These are phyloP conservation scores for Aspergillus saccharolyticus DNA, from an alignment of 495 filamentous ascomycete genomes.

Conservation along the genomic window DNA sequence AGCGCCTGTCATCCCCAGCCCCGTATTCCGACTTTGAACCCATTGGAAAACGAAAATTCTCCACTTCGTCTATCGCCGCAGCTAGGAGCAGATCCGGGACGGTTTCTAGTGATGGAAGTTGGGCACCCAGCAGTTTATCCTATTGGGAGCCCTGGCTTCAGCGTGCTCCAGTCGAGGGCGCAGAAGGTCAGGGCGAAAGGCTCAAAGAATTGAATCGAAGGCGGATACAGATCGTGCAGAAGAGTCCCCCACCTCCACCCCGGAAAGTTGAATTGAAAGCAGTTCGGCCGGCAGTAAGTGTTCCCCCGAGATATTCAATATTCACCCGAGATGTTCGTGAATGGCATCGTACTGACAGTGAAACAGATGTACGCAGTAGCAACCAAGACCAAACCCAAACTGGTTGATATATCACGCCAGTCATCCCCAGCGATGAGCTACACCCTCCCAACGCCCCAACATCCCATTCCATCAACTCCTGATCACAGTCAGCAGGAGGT, in stretches of 20 bases:
- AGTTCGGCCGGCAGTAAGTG: constrained; percentile 25
- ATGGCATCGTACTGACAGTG: constrained; percentile 5
- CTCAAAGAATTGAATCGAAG: constrained; percentile 32
- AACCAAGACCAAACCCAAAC: constrained; percentile 37
- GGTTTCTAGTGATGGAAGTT: constrained; percentile 41
- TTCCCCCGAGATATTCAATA: background rate
- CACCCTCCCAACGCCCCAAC: constrained; percentile 22
- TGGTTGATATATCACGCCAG: constrained; percentile 43
- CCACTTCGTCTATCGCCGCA: constrained; percentile 16
- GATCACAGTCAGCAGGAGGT: constrained; percentile 39
- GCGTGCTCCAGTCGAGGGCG: constrained; percentile 31
- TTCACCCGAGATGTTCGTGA: too few species aligned
- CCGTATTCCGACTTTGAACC: constrained; percentile 12
- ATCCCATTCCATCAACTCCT: constrained; percentile 31
- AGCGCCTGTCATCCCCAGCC: constrained; percentile 15
- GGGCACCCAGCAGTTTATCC: constrained; percentile 39
- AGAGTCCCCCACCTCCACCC: constrained; percentile 32
- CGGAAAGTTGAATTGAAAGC: constrained; percentile 26
- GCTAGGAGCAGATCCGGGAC: constrained; percentile 36
- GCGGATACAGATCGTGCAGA: constrained; percentile 41
- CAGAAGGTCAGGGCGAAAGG: constrained; percentile 22
- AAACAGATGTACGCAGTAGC: constrained; percentile 36
- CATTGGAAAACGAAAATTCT: constrained; percentile 12
- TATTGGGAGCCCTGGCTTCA: constrained; percentile 44
- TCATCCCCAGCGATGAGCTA: constrained; percentile 30